Evolutionary conservation across 495 filamentous ascomycete genomes (phyloP).

Genomic region (Ramalina intermedia): DNA sequence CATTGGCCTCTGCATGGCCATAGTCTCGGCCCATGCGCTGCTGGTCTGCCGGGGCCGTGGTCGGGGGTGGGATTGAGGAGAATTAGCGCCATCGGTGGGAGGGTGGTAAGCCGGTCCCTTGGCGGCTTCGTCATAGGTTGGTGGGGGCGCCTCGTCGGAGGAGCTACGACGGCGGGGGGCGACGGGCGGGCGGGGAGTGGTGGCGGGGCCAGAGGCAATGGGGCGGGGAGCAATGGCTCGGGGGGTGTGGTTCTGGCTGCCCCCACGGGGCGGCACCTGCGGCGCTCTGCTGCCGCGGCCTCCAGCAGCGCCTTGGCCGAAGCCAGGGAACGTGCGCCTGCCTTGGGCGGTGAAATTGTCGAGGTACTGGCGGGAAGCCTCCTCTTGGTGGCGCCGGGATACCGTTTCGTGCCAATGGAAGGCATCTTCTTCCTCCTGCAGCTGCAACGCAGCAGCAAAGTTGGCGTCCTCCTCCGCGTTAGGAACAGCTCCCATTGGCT

Average conservation of each 20-base stretch:
- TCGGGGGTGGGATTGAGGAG: slow-evolving; percentile 38
- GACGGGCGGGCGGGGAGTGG: slow-evolving; percentile 17
- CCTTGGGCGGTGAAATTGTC: slow-evolving; percentile 8
- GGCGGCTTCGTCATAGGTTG: slow-evolving; percentile 70
- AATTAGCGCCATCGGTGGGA: slow-evolving; percentile 25
- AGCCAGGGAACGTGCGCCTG: slow-evolving; percentile 12
- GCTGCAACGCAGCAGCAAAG: slow-evolving; percentile 46
- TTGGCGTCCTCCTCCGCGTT: slow-evolving; percentile 64
- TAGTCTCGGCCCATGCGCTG: slow-evolving; percentile 9
- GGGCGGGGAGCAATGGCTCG: slow-evolving; percentile 1
- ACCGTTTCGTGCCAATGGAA: slow-evolving; percentile 34
- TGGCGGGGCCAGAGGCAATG: slow-evolving; percentile 2
- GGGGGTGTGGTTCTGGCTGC: background rate
- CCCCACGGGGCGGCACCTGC: slow-evolving; percentile 3
- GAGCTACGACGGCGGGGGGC: slow-evolving; percentile 16
- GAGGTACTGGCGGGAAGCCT: slow-evolving; percentile 17
- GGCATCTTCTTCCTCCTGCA: slow-evolving; percentile 74
- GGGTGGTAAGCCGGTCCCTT: slow-evolving; percentile 48
- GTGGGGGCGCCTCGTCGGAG: slow-evolving; percentile 51
- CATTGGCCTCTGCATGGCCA: background rate
- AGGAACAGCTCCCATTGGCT: background rate
- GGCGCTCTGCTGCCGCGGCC: background rate
- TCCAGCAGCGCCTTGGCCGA: slow-evolving; percentile 4
- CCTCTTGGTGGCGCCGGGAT: slow-evolving; percentile 24
- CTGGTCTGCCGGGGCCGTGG: slow-evolving; percentile 4